Percentiles rank a stretch among this genome's conserved stretches.
Conservation (phyloP, 1,284 basidiomycete species). For the Naganishia sp. region DNA sequence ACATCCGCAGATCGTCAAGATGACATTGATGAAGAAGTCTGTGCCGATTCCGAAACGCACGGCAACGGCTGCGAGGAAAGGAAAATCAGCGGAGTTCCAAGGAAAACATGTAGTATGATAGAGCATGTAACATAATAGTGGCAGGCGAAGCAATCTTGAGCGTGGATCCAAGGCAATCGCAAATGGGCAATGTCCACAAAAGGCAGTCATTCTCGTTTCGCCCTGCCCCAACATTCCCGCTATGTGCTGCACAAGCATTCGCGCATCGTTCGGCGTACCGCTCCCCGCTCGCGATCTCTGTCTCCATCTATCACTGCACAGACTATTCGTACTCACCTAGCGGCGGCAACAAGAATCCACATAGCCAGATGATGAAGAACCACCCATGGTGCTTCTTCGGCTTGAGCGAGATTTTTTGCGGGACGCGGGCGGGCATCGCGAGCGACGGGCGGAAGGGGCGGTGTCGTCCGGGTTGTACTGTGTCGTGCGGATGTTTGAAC, state of each 20-base stretch:
- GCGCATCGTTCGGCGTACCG: no score
- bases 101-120: not conserved
- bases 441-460: not conserved
- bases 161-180: no score
- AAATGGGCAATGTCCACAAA: no score
- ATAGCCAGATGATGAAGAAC: slow-evolving; percentile 74
- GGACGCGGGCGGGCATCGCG: slow-evolving; percentile 42
- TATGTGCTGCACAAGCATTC: no score
- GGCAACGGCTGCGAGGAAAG: slow-evolving; percentile 71
- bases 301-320: not conserved
- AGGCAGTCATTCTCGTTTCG: no score
- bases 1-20: slow-evolving; percentile 90
- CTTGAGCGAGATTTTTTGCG: slow-evolving; percentile 64
- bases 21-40: slow-evolving; percentile 89
- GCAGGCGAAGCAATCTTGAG: no score
- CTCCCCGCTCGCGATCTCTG: no score
- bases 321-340: slow-evolving; percentile 63
- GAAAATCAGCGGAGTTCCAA: not conserved
- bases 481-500: no score
- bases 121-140: no score
- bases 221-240: no score
- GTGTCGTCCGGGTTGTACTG: no score
- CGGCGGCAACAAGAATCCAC: slow-evolving; percentile 81
- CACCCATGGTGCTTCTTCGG: slow-evolving; percentile 79
- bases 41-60: slow-evolving; percentile 88